A percentile compares a stretch with the other conserved stretches of the same genome.
phyloP scores from a whole-genome alignment of 2,329 filamentous ascomycete species.

The Ambrosiella beaveri region DNA sequence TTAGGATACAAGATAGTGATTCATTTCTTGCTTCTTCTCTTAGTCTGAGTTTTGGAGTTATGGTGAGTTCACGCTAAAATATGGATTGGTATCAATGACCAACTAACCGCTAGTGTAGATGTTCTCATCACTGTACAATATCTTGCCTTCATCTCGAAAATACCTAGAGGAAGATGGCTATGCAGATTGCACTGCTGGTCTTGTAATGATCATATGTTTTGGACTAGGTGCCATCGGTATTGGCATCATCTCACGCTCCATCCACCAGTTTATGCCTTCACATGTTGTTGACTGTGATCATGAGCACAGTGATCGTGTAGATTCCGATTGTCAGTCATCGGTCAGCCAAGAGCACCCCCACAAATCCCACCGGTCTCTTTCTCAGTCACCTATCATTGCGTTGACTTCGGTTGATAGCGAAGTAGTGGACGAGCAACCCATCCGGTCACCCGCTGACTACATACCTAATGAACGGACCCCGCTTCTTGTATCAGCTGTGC shows the following conservation, averaged over 20 bases:
- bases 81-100: background rate
- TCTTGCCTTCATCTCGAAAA: slow-evolving; percentile 70
- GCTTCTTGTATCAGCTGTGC: background rate
- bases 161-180: slow-evolving; percentile 58
- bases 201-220: slow-evolving; percentile 53
- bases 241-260: slow-evolving; percentile 50
- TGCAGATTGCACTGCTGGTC: slow-evolving; percentile 47
- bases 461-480: background rate
- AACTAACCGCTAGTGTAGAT: slow-evolving; percentile 35
- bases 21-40: slow-evolving; percentile 73
- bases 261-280: slow-evolving; percentile 60
- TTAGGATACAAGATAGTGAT: slow-evolving; percentile 79
- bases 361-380: background rate
- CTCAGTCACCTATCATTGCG: background rate
- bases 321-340: background rate
- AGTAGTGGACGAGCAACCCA: no score
- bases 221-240: slow-evolving; percentile 58
- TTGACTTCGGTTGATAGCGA: no score
- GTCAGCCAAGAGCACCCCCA: background rate
- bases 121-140: slow-evolving; percentile 81
- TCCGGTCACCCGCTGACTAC: no score
- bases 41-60: slow-evolving; percentile 87
- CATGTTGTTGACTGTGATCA: slow-evolving; percentile 71
- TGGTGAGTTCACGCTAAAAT: slow-evolving; percentile 41
- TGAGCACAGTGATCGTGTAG: slow-evolving; percentile 37